A percentile compares a stretch with the other conserved stretches of the same genome.
phyloP scores from a whole-genome alignment of 768 basidiomycete genomes.

The Mycena capillaripes region DNA sequence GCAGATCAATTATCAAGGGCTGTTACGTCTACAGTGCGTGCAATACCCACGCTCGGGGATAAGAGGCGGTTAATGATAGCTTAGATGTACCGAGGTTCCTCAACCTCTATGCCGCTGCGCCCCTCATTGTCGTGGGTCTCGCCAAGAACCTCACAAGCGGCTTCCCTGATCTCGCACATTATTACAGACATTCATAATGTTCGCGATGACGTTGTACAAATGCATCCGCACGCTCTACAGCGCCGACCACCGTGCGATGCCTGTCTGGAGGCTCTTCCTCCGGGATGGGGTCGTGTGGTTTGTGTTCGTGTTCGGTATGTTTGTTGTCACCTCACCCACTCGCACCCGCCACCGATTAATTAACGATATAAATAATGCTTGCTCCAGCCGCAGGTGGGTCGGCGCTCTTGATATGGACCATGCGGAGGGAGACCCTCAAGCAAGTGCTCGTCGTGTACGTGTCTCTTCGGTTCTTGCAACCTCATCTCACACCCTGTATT shows the following conservation, averaged over 20 bases:
- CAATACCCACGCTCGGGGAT: not conserved
- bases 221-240: too few species aligned
- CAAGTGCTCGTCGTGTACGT: constrained; percentile 18
- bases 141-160: too few species aligned
- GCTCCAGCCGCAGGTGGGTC: constrained; percentile 3
- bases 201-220: too few species aligned
- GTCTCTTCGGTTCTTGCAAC: too few species aligned
- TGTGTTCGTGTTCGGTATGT: constrained; percentile 11
- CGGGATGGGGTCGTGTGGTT: constrained; percentile 23
- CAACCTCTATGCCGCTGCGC: constrained; percentile 11
- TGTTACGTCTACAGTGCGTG: constrained; percentile 22
- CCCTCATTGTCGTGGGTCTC: too few species aligned
- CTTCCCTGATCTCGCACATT: too few species aligned
- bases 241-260: too few species aligned
- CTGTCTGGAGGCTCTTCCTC: too few species aligned
- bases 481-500: too few species aligned
- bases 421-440: constrained; percentile 14
- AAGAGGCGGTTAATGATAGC: not conserved
- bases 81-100: constrained; percentile 18
- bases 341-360: too few species aligned
- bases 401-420: constrained; percentile 13
- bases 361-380: not conserved
- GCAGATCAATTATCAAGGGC: constrained; percentile 12
- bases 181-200: too few species aligned
- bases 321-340: not conserved